A percentile compares a stretch with the other conserved stretches of the same genome.
These are phyloP conservation scores for Fraxinus platypoda DNA, from an alignment of 305 asterid genomes.

Conservation along the genomic window DNA sequence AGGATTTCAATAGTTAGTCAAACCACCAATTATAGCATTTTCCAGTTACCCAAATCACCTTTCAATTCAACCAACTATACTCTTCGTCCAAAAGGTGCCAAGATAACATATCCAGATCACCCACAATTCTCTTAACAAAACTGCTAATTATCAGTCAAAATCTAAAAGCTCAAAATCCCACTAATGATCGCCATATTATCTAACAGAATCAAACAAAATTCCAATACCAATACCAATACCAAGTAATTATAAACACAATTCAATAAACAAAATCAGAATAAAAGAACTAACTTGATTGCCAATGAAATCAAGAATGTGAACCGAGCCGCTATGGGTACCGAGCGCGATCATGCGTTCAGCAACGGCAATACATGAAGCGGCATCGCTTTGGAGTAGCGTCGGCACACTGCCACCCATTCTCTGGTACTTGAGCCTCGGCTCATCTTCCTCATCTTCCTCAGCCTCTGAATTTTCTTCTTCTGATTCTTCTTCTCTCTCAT, in stretches of 20 bases:
- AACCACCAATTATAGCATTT: neutral
- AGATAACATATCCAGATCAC: neutral
- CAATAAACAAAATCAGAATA: neutral
- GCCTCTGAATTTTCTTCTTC: constrained; percentile 66
- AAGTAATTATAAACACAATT: neutral
- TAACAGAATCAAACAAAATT: neutral
- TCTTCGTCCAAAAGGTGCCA: neutral
- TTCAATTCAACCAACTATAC: neutral
- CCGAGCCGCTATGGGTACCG: constrained; percentile 78
- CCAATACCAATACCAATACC: neutral
- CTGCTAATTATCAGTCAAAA: neutral
- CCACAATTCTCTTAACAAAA: neutral
- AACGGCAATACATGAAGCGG: constrained; percentile 84
- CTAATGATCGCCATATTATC: neutral
- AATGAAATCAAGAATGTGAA: constrained; percentile 91
- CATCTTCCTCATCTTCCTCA: constrained; percentile 69
- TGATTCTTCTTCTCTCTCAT: constrained; percentile 73
- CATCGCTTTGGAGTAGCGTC: constrained; percentile 69
- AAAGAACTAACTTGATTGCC: constrained; percentile 69
- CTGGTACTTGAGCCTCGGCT: constrained; percentile 93
- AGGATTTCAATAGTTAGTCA: neutral
- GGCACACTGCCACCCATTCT: constrained; percentile 97
- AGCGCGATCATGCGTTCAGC: constrained; percentile 97
- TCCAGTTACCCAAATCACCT: neutral
- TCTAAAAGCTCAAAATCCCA: neutral